Evolutionary conservation across 2,329 filamentous ascomycete genomes (phyloP).

Genomic region (Diplodia intermedia): DNA sequence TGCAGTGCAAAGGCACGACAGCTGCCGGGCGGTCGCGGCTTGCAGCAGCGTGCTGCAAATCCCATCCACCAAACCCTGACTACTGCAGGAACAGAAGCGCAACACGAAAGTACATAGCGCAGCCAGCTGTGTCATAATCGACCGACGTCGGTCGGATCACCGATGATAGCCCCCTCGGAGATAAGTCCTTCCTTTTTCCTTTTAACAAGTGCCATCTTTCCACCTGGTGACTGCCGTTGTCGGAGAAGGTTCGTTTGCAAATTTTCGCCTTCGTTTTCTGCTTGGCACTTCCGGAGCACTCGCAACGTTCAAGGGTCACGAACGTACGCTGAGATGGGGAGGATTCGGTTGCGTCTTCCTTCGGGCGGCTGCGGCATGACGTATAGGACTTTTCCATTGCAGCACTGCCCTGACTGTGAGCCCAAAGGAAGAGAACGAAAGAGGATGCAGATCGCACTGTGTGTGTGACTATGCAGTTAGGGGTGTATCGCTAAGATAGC

Average conservation of each 20-base stretch:
- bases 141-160: background rate
- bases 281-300: background rate
- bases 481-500: no score
- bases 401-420: no score
- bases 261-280: background rate
- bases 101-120: background rate
- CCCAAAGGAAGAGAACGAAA: no score
- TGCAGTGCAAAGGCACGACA: background rate
- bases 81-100: constrained; percentile 4
- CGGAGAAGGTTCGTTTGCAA: background rate
- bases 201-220: background rate
- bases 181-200: background rate
- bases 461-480: no score
- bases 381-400: no score
- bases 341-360: background rate
- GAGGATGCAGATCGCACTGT: no score
- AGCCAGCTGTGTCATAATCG: background rate
- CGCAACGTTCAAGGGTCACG: background rate
- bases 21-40: no score
- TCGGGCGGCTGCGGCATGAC: no score
- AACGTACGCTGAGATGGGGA: background rate
- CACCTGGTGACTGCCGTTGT: background rate
- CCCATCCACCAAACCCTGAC: background rate
- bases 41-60: background rate
- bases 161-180: background rate